Evolutionary conservation across 306 rosid genomes (phyloP), one percentile per base, ranked within the genome.

Genomic region (Lablab purpureus): DNA sequence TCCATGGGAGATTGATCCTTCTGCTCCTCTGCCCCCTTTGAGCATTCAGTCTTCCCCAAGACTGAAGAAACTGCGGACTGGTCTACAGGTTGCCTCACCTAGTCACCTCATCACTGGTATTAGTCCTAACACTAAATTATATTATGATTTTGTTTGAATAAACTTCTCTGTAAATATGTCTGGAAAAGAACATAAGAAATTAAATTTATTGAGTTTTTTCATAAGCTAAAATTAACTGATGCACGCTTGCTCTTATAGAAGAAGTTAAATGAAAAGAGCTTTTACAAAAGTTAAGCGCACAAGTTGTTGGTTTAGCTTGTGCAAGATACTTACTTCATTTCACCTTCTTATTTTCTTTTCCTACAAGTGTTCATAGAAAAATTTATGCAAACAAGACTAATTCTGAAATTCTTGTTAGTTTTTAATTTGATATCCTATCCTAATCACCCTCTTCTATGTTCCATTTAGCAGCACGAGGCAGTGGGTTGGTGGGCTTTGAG

Each of bases 1-100:
- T 64, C 91, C 94, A 10, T 96, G 99, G 99, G 99, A 96, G 88
- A 90, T 96, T 40, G 97, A 96, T 84, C 86, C 88, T 82, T 91
- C 90, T 36, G 92, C 84, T 84, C 86, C 96, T 81, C 89, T 89
- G 75, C 97, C 97, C 58, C 91, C 96, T n/a, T 84, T 93, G 88
- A 93, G 86, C 88, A 86, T 91, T 82, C 98, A 96, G 85, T 89
- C 97, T 76, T 93, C 97, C 56, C 98, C 97, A 27, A 91, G 98
- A 81, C 87, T 90, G 84, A 96, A 96, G 91, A 96, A 89, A 87
- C 87, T 89, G 91, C 89, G 98, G 89, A 91, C 94, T 49, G 83
- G 90, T 93, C 84, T 88, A 81, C 96, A 85, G 81, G 86, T 80
- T 80, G 50, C 85, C 84, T 82, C 92, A 41, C 90, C 90, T 30